Base-by-base conservation (phyloP, 306 rosid genomes). In the Rosa multiflora region DNA sequence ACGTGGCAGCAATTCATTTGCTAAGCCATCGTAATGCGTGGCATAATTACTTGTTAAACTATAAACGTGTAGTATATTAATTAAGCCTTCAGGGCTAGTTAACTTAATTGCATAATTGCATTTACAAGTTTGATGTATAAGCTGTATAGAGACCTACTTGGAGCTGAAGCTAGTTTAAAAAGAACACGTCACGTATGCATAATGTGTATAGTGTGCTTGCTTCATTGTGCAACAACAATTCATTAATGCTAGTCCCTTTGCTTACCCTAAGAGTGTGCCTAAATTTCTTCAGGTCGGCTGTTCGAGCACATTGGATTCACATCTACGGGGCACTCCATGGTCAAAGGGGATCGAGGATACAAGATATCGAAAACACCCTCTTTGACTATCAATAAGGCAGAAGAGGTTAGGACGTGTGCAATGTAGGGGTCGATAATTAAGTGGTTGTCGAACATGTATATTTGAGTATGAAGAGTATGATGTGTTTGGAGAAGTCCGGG, bases 261-360 rank as follows among this genome's bases (percentile, higher is more conserved):
- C 97, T 94, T 92, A 74, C 46, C 88, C 91, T 79, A 53, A 44
- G 83, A 78, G 86, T 83, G 73, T 82, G 93, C 89, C 86, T 85
- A 13, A 86, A 79, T 82, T 84, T 82, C 74, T 84, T 89, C 84
- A 80, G 59, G 89, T 77, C 87, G 82, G 84, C 86, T 62, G 21
- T 67, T 49, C 46, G 15, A 42, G 61, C 74, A 51, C 82, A 71
- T 55, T 74, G 72, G 42, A 29, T 80, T 74, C 77, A 76, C 64
- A 23, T 35, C 44, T 43, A 39, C 1, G n/a, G 78, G 78, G 67
- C 82, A 68, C 75, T 73, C 8, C 59, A 72, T 2, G 40, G 47
- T 81, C 47, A 39, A 29, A 15, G 14, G 46, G 43, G 23, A 21
- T 70, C 20, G 10, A 48, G 20, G 14, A 40, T 23, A 6, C 10